Evolutionary conservation across 179 eudicot genomes (phyloP).

Genomic region (Patellifolia procumbens): DNA sequence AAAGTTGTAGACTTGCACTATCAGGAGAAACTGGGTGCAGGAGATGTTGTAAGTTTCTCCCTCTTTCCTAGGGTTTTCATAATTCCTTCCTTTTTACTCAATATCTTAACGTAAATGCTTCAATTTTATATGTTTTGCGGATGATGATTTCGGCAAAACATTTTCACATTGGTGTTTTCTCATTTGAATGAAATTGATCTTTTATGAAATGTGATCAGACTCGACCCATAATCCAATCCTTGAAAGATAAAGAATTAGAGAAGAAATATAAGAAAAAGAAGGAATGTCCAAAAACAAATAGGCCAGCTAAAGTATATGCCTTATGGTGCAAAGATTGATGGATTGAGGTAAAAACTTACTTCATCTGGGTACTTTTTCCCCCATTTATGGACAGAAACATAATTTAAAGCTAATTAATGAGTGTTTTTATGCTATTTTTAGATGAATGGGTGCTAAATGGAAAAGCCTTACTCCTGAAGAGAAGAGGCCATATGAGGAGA

Average conservation of each 20-base stretch:
- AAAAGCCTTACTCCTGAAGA: constrained; percentile 72
- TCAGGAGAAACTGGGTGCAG: no score
- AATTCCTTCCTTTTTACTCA: no score
- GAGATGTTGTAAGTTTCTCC: no score
- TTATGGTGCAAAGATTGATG: constrained; percentile 92
- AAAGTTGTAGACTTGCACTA: no score
- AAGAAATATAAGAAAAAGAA: constrained; percentile 80
- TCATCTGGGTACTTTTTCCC: neutral
- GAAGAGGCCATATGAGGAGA: constrained; percentile 88
- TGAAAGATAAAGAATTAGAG: constrained; percentile 56
- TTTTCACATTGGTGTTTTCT: neutral
- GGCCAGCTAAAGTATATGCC: constrained; percentile 72
- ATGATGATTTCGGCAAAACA: no score
- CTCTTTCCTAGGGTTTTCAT: no score
- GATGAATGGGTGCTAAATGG: constrained; percentile 74
- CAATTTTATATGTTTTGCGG: no score
- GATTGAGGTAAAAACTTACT: constrained; percentile 56
- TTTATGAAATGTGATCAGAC: constrained; percentile 36
- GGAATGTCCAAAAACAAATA: constrained; percentile 54
- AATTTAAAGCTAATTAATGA: neutral
- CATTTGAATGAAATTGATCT: neutral
- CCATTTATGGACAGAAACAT: no score
- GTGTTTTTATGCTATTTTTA: constrained; percentile 19
- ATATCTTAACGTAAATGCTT: no score
- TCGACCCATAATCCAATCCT: constrained; percentile 51